These are phyloP conservation scores for Neurospora intermedia DNA, from an alignment of 495 filamentous ascomycete genomes.

Conservation along the genomic window DNA sequence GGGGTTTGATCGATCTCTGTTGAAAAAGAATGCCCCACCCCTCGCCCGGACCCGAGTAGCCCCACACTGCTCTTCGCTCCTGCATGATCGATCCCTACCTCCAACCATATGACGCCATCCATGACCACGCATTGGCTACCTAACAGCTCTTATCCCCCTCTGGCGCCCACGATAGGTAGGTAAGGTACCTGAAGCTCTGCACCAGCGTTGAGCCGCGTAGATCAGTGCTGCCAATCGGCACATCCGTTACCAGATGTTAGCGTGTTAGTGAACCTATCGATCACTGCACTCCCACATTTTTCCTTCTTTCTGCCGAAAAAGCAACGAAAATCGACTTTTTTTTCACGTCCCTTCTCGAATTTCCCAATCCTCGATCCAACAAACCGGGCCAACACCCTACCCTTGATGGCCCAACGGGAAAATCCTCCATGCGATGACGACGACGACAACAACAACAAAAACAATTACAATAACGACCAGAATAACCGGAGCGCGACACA, in stretches of 20 bases:
- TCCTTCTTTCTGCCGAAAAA: neutral
- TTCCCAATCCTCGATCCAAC: neutral
- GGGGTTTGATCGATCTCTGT: neutral
- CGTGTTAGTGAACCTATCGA: neutral
- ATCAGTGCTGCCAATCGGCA: neutral
- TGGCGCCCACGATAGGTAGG: neutral
- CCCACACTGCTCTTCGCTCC: neutral
- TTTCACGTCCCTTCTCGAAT: neutral
- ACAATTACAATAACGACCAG: neutral
- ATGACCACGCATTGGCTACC: neutral
- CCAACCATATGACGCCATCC: neutral
- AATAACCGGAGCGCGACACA: neutral
- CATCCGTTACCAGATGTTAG: neutral
- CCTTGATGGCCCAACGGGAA: neutral
- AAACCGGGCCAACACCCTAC: neutral
- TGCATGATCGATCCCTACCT: neutral
- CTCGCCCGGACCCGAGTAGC: neutral
- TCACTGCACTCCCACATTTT: neutral
- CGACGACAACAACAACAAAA: neutral
- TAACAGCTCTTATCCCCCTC: neutral
- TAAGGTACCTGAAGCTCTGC: neutral
- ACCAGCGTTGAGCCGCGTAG: neutral
- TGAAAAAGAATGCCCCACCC: neutral
- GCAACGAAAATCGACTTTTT: neutral
- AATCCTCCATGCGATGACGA: neutral